These are phyloP conservation scores for Boletus tylopilopsis DNA, from an alignment of 768 basidiomycete genomes.

Conservation along the genomic window DNA sequence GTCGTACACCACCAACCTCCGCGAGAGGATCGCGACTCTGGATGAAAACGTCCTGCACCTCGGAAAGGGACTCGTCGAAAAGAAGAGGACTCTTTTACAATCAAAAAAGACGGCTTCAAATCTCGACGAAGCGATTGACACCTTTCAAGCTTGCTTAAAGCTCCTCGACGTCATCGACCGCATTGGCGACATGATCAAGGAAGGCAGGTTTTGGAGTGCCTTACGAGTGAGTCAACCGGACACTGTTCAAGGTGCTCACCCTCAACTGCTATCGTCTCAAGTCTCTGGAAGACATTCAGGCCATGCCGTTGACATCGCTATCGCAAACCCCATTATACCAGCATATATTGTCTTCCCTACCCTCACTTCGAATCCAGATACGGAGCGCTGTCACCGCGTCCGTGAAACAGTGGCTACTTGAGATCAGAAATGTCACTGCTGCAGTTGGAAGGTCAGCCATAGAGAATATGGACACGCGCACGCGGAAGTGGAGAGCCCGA, in stretches of 20 bases:
- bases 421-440: constrained; percentile 85
- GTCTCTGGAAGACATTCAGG: constrained; percentile 95
- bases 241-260: constrained; percentile 23
- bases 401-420: constrained; percentile 95
- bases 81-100: constrained; percentile 87
- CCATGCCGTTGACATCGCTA: constrained; percentile 82
- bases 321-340: constrained; percentile 93
- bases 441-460: constrained; percentile 84
- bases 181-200: constrained; percentile 88
- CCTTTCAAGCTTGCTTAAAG: constrained; percentile 87
- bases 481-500: constrained; percentile 76
- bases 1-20: constrained; percentile 92
- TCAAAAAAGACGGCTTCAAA: constrained; percentile 91
- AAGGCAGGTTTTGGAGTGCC: constrained; percentile 96
- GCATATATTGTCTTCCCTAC: constrained; percentile 86
- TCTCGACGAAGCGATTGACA: constrained; percentile 95
- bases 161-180: constrained; percentile 91
- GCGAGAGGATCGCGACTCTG: constrained; percentile 85
- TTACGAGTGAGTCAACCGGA: constrained; percentile 63
- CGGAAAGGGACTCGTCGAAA: constrained; percentile 84
- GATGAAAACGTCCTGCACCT: constrained; percentile 87
- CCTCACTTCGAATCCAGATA: constrained; percentile 84
- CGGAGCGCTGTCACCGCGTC: constrained; percentile 93
- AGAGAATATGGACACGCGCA: constrained; percentile 84
- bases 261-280: constrained; percentile 37